Evolutionary conservation across 257 asterid species (phyloP).

Genomic region (Handroanthus guayacan): DNA sequence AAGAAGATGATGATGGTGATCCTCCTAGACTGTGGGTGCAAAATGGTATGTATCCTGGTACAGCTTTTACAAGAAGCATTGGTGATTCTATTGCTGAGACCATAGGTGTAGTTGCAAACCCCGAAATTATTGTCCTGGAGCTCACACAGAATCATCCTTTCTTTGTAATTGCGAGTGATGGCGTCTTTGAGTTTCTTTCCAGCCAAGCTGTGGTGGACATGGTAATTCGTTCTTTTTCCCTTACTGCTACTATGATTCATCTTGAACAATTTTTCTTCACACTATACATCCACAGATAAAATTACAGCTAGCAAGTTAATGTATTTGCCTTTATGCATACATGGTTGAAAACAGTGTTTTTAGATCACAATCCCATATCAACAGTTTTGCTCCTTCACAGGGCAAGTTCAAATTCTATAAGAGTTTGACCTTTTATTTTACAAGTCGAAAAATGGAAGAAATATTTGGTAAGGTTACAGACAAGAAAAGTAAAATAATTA

Average conservation of each 20-base stretch:
- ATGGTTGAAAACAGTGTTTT: constrained; percentile 10
- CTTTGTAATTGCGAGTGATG: constrained; percentile 95
- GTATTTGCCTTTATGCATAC: constrained; percentile 12
- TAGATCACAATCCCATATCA: neutral
- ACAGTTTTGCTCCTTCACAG: neutral
- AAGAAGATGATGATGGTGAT: constrained; percentile 97
- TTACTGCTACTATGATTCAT: neutral
- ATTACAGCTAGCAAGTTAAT: constrained; percentile 27
- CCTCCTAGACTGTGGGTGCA: constrained; percentile 98
- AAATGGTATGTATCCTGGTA: constrained; percentile 99
- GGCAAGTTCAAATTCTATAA: constrained; percentile 17
- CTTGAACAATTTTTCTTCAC: constrained; percentile 14
- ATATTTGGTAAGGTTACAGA: neutral
- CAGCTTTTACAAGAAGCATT: constrained; percentile 94
- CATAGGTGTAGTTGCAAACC: constrained; percentile 91
- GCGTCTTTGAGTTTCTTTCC: constrained; percentile 94
- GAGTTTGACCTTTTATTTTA: neutral
- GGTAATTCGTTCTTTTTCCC: constrained; percentile 53
- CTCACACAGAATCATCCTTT: constrained; percentile 77
- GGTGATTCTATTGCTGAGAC: constrained; percentile 98
- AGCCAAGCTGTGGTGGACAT: constrained; percentile 96
- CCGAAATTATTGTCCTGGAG: constrained; percentile 88
- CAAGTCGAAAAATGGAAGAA: neutral
- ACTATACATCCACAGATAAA: neutral
- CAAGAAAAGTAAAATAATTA: neutral